Base-by-base conservation (phyloP, 495 filamentous ascomycete species). In the Penicillium longicatenatum region DNA sequence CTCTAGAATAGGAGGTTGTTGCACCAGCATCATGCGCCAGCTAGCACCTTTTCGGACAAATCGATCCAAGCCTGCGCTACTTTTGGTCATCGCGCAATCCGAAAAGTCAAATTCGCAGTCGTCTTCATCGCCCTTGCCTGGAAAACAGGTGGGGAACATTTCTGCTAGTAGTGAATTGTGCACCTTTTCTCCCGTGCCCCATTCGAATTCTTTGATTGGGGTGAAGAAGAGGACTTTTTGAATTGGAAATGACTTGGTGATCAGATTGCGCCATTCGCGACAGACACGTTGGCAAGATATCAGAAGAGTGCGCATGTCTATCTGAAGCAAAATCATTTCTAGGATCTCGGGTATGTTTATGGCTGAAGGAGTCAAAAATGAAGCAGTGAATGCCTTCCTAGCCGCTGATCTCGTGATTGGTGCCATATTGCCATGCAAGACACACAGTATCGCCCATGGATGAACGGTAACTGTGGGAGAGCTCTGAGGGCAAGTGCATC, bases 11-110 rank as follows among this genome's bases (percentile, higher is more conserved):
- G 65, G 65, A 55, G 65, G 65, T 37, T 67, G 65, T 30, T 59
- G 65, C 24, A 67, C 50, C 9, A 67, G 59, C 58, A 67, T 67
- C 17, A 43, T 55, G 7, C 30, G 33, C 65, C 65, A 67, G 24
- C 54, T 65, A 16, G 61, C 61, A 17, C 35, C 54, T 26, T 56
- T 45, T 22, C 58, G 61, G 11, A 35, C 14, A 22, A 50, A 35
- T 31, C 26, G 10, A 19, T 22, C 48, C 26, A 50, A 6, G 10
- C 12, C 7, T 20, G 33, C 55, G 35, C 17, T 35, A 60, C 10
- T 31, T 43, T 50, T 42, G 12, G 16, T 43, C 37, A 41, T 22
- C 21, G 14, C 24, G 12, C 29, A 44, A 50, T 26, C 3, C 4
- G 26, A 26, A 26, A 26, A 26, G 3, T 6, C 7, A 26, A 35